Base-by-base conservation (phyloP, 139 green algal genomes). In the Marvania coccoides region DNA sequence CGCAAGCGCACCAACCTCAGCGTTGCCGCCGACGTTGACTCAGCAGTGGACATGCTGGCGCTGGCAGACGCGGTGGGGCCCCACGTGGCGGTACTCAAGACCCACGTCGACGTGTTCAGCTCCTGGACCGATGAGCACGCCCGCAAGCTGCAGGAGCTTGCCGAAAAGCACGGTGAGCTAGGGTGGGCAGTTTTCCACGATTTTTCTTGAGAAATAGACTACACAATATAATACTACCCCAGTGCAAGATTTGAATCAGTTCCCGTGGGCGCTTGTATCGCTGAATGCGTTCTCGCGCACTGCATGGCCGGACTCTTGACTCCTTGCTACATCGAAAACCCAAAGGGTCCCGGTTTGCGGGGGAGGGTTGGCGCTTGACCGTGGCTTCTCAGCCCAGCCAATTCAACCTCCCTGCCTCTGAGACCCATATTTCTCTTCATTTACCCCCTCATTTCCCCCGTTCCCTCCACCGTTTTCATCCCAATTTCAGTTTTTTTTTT, bases 41-140 rank as follows among this genome's bases (percentile, higher is more conserved):
- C 88, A 7, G 79, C 80, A 4, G 84, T 87, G 42, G 85, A 97
- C 70, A 85, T 99, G 87, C 77, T 99, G 24, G 61, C 56, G 9
- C 65, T 99, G 47, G 95, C 94, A 0, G 93, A 97, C 6, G 63
- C 80, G 78, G 84, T 90, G 42, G 94, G 94, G 5, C 92, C 92
- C 4, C 80, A 98, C 74, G 96, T 99, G 70, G 95, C 87, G 64
- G 84, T 97, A 38, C 83, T 99, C 63, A 99, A 99, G 76, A 99
- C 95, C 4, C 95, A 99, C 74, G 92, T 98, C 4, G 93, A 98
- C 79, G 87, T 95, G 33, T 92, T 97, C 47, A 80, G 89, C 59
- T 80, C 73, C 39, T 91, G 80, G 73, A 75, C 69, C 31, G 57
- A 76, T 1, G 63, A 69, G 9, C 56, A 84, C 19, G 80, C 63